These are phyloP conservation scores for Allomyces macrogynus DNA, from an alignment of 192 early-diverging fungal genomes.

Conservation along the genomic window DNA sequence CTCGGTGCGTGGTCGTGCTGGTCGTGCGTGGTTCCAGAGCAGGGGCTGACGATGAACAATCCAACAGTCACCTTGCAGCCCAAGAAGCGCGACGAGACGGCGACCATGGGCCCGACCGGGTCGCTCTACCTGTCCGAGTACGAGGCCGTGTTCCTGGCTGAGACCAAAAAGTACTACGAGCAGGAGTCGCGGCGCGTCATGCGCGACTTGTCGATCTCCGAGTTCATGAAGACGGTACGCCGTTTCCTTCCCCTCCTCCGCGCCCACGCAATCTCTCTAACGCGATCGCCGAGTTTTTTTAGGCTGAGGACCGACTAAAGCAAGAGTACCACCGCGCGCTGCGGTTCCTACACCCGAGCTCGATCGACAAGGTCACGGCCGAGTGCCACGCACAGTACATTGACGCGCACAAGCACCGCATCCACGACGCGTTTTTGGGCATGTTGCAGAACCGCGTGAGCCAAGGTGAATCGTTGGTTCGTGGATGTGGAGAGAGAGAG, in stretches of 20 bases:
- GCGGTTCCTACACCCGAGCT: constrained; percentile 42
- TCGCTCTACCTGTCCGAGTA: constrained; percentile 55
- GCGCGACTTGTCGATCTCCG: constrained; percentile 30
- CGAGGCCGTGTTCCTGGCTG: constrained; percentile 45
- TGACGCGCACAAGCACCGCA: constrained; percentile 32
- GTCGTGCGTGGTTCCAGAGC: too few species aligned
- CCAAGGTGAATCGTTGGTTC: constrained; percentile 19
- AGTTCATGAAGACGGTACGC: constrained; percentile 46
- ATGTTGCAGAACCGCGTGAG: constrained; percentile 44
- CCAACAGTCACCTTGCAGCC: not conserved
- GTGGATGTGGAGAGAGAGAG: not conserved
- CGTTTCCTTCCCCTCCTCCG: not conserved
- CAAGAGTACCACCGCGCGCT: constrained; percentile 40
- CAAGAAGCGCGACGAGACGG: not conserved
- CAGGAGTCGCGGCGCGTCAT: constrained; percentile 38
- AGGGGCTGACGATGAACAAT: too few species aligned
- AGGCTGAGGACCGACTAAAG: constrained; percentile 28
- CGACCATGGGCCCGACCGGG: not conserved
- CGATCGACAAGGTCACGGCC: constrained; percentile 40
- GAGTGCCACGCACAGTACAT: constrained; percentile 61
- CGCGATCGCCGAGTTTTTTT: not conserved
- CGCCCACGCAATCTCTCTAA: not conserved
- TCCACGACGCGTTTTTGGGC: constrained; percentile 42
- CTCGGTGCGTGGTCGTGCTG: not conserved
- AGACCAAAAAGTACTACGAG: constrained; percentile 47